Evolutionary conservation across 176 grass and related monocot genomes (phyloP).

Genomic region (Musa beccarii): DNA sequence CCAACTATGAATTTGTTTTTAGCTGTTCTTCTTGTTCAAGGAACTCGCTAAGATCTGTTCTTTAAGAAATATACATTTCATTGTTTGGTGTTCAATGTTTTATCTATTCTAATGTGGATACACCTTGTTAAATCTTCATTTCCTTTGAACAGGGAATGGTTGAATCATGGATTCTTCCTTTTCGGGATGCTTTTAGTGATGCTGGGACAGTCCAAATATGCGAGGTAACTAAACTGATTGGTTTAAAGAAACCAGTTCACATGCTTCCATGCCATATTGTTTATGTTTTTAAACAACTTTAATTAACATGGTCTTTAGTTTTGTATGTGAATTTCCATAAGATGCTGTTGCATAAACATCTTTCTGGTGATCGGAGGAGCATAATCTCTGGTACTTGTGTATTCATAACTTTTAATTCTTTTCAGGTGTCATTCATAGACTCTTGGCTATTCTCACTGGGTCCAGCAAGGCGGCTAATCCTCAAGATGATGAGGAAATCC

Average conservation of each 20-base stretch:
- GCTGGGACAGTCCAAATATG: conserved; percentile 35
- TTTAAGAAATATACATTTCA: too few species aligned
- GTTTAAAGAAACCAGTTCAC: not conserved
- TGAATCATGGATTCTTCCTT: conserved; percentile 56
- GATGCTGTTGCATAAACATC: not conserved
- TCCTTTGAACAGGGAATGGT: conserved; percentile 45
- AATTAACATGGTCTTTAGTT: not conserved
- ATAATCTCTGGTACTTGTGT: not conserved
- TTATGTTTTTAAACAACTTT: not conserved
- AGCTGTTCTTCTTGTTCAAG: not conserved
- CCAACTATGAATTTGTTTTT: not conserved
- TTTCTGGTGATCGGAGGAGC: not conserved
- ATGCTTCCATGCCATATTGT: not conserved
- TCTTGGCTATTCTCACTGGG: conserved; percentile 66
- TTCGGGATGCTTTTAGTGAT: conserved; percentile 45
- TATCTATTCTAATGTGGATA: not conserved
- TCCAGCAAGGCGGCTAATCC: conserved; percentile 38
- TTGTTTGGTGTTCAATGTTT: too few species aligned
- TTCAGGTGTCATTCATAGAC: conserved; percentile 84
- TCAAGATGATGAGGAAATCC: conserved; percentile 63
- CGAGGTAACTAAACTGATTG: conserved; percentile 31
- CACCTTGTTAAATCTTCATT: not conserved
- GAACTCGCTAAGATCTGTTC: too few species aligned
- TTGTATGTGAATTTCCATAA: not conserved
- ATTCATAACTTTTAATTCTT: conserved; percentile 10